Conservation (phyloP, 2,329 filamentous ascomycete genomes). For the Curvularia eragrostidis region DNA sequence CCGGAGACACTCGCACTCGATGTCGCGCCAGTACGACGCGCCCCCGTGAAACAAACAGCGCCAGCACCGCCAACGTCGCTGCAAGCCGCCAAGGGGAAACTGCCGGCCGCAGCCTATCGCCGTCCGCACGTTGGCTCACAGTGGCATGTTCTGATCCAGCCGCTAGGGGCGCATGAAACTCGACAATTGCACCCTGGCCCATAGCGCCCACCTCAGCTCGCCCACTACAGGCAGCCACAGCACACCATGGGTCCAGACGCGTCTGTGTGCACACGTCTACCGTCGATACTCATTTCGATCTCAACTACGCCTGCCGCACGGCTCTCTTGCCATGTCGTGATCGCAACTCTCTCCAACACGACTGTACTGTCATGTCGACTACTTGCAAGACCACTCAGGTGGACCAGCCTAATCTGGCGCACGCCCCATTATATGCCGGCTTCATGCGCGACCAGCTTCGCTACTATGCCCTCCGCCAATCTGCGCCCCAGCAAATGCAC, state of each 20-base stretch:
- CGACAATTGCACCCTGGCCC: conserved; percentile 19
- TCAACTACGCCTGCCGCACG: conserved; percentile 10
- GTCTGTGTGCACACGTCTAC: not conserved
- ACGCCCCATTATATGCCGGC: conserved; percentile 10
- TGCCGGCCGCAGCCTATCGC: conserved; percentile 18
- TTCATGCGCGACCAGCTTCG: conserved; percentile 15
- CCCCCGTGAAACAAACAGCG: conserved; percentile 22
- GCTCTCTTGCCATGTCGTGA: conserved; percentile 11
- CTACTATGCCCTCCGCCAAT: conserved; percentile 10
- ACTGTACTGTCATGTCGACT: not conserved
- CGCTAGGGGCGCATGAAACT: conserved; percentile 29
- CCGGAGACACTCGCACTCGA: not conserved
- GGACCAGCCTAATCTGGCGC: conserved; percentile 7
- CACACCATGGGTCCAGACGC: conserved; percentile 12
- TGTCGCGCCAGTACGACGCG: conserved; percentile 21
- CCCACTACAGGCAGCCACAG: conserved; percentile 18
- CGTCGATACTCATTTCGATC: conserved; percentile 13
- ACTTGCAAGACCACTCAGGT: conserved; percentile 4
- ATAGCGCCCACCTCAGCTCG: conserved; percentile 17
- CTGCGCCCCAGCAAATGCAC: conserved; percentile 12
- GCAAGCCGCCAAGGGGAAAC: conserved; percentile 9
- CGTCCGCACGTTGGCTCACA: not conserved
- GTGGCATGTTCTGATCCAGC: conserved; percentile 16
- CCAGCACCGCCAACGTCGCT: conserved; percentile 12
- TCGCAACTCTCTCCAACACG: conserved; percentile 7